A percentile compares a stretch with the other conserved stretches of the same genome.
phyloP scores from a whole-genome alignment of 2,329 filamentous ascomycete species.

The Leptographium wingfieldii region DNA sequence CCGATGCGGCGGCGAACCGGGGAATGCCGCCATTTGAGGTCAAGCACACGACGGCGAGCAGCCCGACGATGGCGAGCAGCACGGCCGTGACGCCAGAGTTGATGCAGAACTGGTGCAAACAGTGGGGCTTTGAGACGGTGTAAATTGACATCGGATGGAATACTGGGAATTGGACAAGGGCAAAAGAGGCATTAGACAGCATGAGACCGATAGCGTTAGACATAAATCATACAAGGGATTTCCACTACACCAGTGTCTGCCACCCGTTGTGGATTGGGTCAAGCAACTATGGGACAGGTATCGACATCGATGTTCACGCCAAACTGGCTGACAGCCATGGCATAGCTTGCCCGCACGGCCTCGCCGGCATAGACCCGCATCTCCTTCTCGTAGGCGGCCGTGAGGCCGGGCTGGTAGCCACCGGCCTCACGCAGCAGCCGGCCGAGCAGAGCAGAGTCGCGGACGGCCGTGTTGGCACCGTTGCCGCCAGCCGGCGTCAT shows the following conservation, averaged over 20 bases:
- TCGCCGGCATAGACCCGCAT: constrained; percentile 49
- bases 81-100: constrained; percentile 28
- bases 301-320: neutral
- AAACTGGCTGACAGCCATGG: constrained; percentile 20
- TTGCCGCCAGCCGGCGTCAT: constrained; percentile 46
- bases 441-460: constrained; percentile 42
- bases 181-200: too few species aligned
- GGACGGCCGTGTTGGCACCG: constrained; percentile 44
- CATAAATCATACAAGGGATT: too few species aligned
- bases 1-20: neutral
- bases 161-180: too few species aligned
- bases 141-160: neutral
- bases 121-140: constrained; percentile 24
- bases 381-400: constrained; percentile 44
- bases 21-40: constrained; percentile 26
- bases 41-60: constrained; percentile 24
- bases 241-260: too few species aligned
- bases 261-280: too few species aligned
- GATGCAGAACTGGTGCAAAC: constrained; percentile 35
- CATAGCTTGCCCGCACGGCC: constrained; percentile 43
- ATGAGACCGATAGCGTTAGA: too few species aligned
- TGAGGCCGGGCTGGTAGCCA: constrained; percentile 39
- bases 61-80: constrained; percentile 29
- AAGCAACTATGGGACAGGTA: neutral
- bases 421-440: constrained; percentile 37